Evolutionary conservation across 441 rosid genomes (phyloP).

Genomic region (Adansonia gregorii): DNA sequence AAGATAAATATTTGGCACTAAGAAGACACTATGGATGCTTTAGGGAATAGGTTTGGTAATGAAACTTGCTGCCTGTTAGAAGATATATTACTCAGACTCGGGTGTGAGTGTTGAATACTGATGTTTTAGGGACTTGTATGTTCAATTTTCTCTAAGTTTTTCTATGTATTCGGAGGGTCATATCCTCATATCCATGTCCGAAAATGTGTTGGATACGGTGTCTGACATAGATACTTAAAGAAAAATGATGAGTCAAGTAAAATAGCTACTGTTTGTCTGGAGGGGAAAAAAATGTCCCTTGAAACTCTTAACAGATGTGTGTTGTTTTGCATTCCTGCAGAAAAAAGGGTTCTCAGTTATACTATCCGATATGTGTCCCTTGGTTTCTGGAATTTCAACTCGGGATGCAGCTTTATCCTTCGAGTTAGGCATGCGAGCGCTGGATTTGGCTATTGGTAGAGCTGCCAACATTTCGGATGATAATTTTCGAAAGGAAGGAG

Average conservation of each 20-base stretch:
- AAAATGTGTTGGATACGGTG: too few relatives aligned
- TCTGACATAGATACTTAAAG: too few relatives aligned
- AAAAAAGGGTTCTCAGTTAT: constrained; percentile 72
- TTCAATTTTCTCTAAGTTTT: too few relatives aligned
- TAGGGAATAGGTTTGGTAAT: background rate
- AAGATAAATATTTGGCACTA: background rate
- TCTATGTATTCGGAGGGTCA: too few relatives aligned
- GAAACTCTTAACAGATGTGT: background rate
- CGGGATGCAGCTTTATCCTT: constrained; percentile 79
- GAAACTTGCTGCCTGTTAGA: background rate
- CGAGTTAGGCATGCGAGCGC: constrained; percentile 88
- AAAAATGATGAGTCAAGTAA: too few relatives aligned
- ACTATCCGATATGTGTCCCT: constrained; percentile 91
- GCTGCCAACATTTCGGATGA: constrained; percentile 42
- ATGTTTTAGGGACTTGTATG: too few relatives aligned
- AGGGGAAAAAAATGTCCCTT: background rate
- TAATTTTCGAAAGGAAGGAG: constrained; percentile 26
- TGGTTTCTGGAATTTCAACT: constrained; percentile 80
- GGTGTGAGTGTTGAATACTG: too few relatives aligned
- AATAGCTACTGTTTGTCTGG: background rate
- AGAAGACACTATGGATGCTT: background rate
- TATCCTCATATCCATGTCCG: background rate
- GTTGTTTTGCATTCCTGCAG: constrained; percentile 49
- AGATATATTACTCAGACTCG: too few relatives aligned
- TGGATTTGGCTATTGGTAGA: constrained; percentile 76